phyloP scores from a whole-genome alignment of 2,329 filamentous ascomycete genomes.

The Hortaea sp. region DNA sequence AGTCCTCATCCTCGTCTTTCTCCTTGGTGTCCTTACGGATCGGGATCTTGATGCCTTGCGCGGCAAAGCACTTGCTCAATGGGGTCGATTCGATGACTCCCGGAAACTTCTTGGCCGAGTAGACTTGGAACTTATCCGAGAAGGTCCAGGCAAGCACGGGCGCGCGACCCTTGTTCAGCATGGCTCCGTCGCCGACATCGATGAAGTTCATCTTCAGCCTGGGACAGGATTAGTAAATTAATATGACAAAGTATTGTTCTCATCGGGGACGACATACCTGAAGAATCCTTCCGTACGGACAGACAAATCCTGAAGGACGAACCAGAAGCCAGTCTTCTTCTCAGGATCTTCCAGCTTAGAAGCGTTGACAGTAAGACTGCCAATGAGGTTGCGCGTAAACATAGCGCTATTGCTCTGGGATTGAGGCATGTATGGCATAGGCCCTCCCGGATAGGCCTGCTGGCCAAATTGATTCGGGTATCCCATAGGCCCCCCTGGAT shows the following conservation, averaged over 20 bases:
- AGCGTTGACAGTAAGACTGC: conserved; percentile 79
- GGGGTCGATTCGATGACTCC: conserved; percentile 90
- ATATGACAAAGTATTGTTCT: neutral
- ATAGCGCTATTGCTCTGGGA: conserved; percentile 54
- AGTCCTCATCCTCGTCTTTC: conserved; percentile 30
- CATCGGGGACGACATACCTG: conserved; percentile 47
- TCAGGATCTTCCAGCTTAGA: conserved; percentile 70
- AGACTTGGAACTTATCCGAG: conserved; percentile 85
- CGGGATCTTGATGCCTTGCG: conserved; percentile 92
- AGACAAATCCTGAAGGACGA: conserved; percentile 88
- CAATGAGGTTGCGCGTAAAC: conserved; percentile 92
- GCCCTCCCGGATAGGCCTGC: neutral
- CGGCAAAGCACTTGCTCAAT: conserved; percentile 84
- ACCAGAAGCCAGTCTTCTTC: conserved; percentile 86
- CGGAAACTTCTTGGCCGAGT: conserved; percentile 95
- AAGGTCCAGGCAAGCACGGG: conserved; percentile 78
- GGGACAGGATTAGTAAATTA: neutral
- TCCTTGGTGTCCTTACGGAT: conserved; percentile 69
- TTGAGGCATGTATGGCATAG: neutral
- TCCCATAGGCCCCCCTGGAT: neutral
- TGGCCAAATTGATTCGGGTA: neutral
- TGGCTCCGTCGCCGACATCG: conserved; percentile 54
- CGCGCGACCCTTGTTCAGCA: conserved; percentile 63
- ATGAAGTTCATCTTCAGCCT: conserved; percentile 69
- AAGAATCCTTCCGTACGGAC: conserved; percentile 89